Evolutionary conservation across 768 basidiomycete genomes (phyloP), one percentile per base, ranked within the genome.

Genomic region (Leccinum rimulosum): DNA sequence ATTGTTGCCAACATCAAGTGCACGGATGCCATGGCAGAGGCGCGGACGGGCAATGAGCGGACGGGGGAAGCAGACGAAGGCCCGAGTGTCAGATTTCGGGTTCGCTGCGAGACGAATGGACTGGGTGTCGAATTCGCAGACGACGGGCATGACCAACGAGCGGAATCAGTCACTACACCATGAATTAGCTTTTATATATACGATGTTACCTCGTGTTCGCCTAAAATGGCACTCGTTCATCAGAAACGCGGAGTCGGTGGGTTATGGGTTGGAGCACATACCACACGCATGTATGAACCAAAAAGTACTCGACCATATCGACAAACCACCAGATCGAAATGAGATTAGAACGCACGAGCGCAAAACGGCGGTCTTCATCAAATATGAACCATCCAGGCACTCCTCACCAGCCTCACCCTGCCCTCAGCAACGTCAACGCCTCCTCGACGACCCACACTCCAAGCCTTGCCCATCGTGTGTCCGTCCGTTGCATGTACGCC

Each of bases 401-500:
- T 19, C 38, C 8, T 40, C 17, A 38, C 14, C 17, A 2, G n/a
- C 50, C 9, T 53, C 27, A 59, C 2, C 55, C 30, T 1, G 10
- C 17, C 35, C 30, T 68, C 63, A 63, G 47, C 28, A 79, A 64
- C 55, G 78, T 73, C 64, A 91, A 62, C 1, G 87, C 83, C 52
- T 87, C 88, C 55, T 83, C 77, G 1, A 91, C 77, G 58, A 76
- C 77, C 84, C 87, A 90, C 51, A 79, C 75, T 1, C 86, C 86
- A 8, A 91, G 72, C 63, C 78, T 77, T 61, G 75, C 79, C 89
- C 89, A 92, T 31, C 84, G 77, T 64, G 80, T 85, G 62, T 91
- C 89, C 52, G 70, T 75, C 57, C 73, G 76, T 51, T 69, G 68
- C 64, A 92, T 64, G 58, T 73, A 75, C 1, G 60, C 61, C 27